phyloP scores from a whole-genome alignment of 805 yeast species.

The Clavispora asparagi region DNA sequence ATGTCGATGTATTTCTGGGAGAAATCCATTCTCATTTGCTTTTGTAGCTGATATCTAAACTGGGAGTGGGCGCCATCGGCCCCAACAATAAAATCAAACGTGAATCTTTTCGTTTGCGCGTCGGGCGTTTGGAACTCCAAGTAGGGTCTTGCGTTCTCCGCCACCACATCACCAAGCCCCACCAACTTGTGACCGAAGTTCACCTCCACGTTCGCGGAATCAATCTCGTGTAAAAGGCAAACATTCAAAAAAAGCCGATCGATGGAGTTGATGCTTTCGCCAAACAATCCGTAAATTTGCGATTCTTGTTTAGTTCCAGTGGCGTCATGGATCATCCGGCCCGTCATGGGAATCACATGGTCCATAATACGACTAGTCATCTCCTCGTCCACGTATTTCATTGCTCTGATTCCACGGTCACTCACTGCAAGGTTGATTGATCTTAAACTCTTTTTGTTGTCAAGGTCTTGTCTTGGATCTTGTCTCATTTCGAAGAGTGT shows the following conservation, averaged over 20 bases:
- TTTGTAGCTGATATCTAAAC: conserved; percentile 64
- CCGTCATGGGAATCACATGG: conserved; percentile 77
- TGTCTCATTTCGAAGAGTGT: conserved; percentile 64
- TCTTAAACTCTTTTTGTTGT: conserved; percentile 39
- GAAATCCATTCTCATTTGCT: conserved; percentile 61
- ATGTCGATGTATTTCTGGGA: conserved; percentile 77
- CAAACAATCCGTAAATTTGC: conserved; percentile 74
- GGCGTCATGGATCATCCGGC: conserved; percentile 80
- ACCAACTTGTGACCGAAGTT: conserved; percentile 55
- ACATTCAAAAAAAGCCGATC: conserved; percentile 70
- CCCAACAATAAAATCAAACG: conserved; percentile 65
- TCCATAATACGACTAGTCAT: conserved; percentile 53
- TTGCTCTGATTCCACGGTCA: conserved; percentile 71
- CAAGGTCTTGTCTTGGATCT: conserved; percentile 50
- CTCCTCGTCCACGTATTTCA: conserved; percentile 54
- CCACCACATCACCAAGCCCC: conserved; percentile 26
- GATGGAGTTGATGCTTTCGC: conserved; percentile 81
- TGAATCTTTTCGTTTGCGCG: conserved; percentile 15
- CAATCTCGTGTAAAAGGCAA: conserved; percentile 56
- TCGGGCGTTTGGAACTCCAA: conserved; percentile 19
- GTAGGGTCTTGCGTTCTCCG: conserved; percentile 13
- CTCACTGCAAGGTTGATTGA: conserved; percentile 90
- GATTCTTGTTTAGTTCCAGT: conserved; percentile 54
- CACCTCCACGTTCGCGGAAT: conserved; percentile 39
- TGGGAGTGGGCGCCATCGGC: conserved; percentile 83